Percentiles rank a stretch among this genome's conserved stretches.
These are phyloP conservation scores for Fusarium denticulatum DNA, from an alignment of 2,329 filamentous ascomycete genomes.

Conservation along the genomic window DNA sequence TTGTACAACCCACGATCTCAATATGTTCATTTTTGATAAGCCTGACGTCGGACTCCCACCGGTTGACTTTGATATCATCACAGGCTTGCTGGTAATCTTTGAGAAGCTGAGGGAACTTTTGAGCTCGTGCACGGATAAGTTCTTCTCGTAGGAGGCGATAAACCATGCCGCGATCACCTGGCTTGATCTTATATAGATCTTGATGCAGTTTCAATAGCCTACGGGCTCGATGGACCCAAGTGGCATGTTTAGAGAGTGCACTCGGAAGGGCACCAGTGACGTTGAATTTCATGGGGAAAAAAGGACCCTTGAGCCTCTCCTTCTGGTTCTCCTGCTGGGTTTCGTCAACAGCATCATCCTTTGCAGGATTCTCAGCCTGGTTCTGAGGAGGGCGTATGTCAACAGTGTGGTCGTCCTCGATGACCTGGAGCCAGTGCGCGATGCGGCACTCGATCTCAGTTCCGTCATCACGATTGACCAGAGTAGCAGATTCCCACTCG, in stretches of 20 bases:
- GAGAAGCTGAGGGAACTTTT: constrained; percentile 60
- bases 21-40: constrained; percentile 51
- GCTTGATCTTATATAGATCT: constrained; percentile 70
- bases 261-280: constrained; percentile 27
- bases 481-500: constrained; percentile 34
- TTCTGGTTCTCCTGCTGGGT: constrained; percentile 32
- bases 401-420: constrained; percentile 35
- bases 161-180: constrained; percentile 64
- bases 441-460: constrained; percentile 1
- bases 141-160: constrained; percentile 72
- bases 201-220: constrained; percentile 31
- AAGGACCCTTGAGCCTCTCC: constrained; percentile 66
- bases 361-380: constrained; percentile 13
- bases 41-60: constrained; percentile 66
- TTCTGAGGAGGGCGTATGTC: constrained; percentile 34
- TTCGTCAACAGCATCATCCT: neutral
- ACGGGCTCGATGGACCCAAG: constrained; percentile 26
- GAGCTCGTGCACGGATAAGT: constrained; percentile 59
- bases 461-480: neutral
- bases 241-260: neutral
- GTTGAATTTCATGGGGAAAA: constrained; percentile 46
- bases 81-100: constrained; percentile 60
- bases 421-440: constrained; percentile 27
- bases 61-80: constrained; percentile 63
- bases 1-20: constrained; percentile 73